Evolutionary conservation across 2,329 filamentous ascomycete species (phyloP).

Genomic region (Bipolaris sorokiniana): DNA sequence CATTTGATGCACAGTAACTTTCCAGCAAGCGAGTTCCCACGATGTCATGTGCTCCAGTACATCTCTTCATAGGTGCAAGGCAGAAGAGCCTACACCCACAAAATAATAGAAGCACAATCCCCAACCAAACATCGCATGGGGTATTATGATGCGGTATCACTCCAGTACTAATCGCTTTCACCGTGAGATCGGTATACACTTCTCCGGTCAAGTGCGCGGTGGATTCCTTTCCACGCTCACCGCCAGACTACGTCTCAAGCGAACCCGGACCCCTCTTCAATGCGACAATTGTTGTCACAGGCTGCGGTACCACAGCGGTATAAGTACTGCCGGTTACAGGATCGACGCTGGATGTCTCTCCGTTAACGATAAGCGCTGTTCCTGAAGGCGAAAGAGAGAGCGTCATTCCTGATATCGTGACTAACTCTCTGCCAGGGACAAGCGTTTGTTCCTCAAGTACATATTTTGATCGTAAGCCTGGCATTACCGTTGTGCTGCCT

Average conservation of each 20-base stretch:
- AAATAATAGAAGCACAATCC: conserved; percentile 20
- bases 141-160: conserved; percentile 1
- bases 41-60: not conserved
- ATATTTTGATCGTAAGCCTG: conserved; percentile 36
- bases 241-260: not conserved
- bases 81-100: conserved; percentile 23
- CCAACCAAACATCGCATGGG: conserved; percentile 16
- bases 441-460: conserved; percentile 42
- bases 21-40: conserved; percentile 9
- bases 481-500: conserved; percentile 27
- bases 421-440: conserved; percentile 40
- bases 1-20: conserved; percentile 15
- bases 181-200: conserved; percentile 13
- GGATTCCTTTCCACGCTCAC: conserved; percentile 3
- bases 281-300: conserved; percentile 32
- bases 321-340: conserved; percentile 27
- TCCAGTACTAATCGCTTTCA: conserved; percentile 6
- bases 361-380: conserved; percentile 47
- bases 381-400: conserved; percentile 46
- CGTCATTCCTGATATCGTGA: conserved; percentile 46
- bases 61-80: conserved; percentile 22
- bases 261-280: conserved; percentile 12
- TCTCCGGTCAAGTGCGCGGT: conserved; percentile 3
- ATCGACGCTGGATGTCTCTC: conserved; percentile 30
- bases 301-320: conserved; percentile 31